Conservation (phyloP, 257 asterid genomes). For the Vinca minor region DNA sequence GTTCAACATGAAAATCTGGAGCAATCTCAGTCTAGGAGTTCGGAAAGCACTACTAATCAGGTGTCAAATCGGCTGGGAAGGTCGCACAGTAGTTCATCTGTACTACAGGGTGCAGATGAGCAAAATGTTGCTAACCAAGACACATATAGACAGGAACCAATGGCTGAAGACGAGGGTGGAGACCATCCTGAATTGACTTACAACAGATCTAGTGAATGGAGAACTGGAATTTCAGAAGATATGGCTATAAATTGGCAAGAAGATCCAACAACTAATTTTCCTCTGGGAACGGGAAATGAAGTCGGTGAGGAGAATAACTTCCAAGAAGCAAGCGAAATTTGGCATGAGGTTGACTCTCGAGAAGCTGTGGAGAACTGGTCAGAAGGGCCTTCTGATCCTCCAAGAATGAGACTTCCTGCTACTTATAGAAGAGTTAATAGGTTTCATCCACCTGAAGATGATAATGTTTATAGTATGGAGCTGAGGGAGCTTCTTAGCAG, state of each 20-base stretch:
- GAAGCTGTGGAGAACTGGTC: constrained; percentile 70
- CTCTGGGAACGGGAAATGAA: constrained; percentile 36
- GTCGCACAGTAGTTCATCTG: constrained; percentile 29
- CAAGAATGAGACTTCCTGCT: constrained; percentile 58
- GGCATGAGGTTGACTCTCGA: constrained; percentile 50
- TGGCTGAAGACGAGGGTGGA: constrained; percentile 38
- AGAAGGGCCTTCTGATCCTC: constrained; percentile 64
- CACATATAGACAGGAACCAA: constrained; percentile 39
- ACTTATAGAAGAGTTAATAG: constrained; percentile 50
- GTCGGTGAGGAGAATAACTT: constrained; percentile 31
- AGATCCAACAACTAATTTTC: constrained; percentile 35
- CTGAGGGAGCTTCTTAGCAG: constrained; percentile 96
- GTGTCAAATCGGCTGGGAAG: constrained; percentile 31
- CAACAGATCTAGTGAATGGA: constrained; percentile 36
- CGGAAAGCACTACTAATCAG: constrained; percentile 33
- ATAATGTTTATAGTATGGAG: constrained; percentile 91
- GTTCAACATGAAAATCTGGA: constrained; percentile 39
- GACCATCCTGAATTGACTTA: constrained; percentile 25
- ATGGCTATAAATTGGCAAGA: constrained; percentile 39
- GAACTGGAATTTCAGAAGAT: constrained; percentile 27
- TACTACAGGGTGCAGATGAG: constrained; percentile 30
- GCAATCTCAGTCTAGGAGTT: constrained; percentile 26
- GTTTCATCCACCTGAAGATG: constrained; percentile 89
- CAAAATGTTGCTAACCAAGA: constrained; percentile 36
- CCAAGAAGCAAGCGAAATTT: constrained; percentile 42